Evolutionary conservation across 2,329 filamentous ascomycete genomes (phyloP), one percentile per base, ranked within the genome.

Genomic region (Pseudopithomyces maydicus): DNA sequence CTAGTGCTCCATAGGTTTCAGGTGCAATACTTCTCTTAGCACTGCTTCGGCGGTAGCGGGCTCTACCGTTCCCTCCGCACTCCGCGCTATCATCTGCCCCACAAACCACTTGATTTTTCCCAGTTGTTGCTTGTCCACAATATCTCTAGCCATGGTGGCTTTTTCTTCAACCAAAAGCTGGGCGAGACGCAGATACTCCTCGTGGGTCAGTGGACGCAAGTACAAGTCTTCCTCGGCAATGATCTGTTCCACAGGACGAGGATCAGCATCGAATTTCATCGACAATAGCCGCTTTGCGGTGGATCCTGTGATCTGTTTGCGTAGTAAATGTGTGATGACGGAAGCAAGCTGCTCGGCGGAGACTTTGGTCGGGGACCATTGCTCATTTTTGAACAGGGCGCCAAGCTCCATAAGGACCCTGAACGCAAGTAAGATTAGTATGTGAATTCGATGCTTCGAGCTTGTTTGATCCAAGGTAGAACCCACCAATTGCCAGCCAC

Each of bases 61-160:
- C 71, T 89, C 85, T 6, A 90, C 82, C 1, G 84, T 84, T 0
- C 86, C 86, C 57, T 85, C 84, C 26, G 82, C 80, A 26, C 85
- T 85, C 58, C 78, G 75, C 43, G 84, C 79, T 75, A 90, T 86
- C 84, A 90, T 88, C 72, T 88, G 84, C 11, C 88, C 88, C 14
- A 90, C 82, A 64, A 90, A 84, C 79, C 84, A 90, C 65, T 85
- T 86, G 6, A 88, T 72, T 72, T 90, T 90, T n/a, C 86, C 85
- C 29, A 79, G 77, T 62, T 88, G 85, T 0, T 83, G 82, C 66
- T 85, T 86, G 45, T 80, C 77, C 41, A 81, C 77, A 48, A 90
- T 86, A 51, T 86, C 82, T 52, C 80, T 77, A 2, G 87, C 85
- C 76, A 87, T 83, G 36, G 83, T 78, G 1, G 80, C 79, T 57